Evolutionary conservation across 768 basidiomycete species (phyloP).

Genomic region (Lactarius deliciosus): DNA sequence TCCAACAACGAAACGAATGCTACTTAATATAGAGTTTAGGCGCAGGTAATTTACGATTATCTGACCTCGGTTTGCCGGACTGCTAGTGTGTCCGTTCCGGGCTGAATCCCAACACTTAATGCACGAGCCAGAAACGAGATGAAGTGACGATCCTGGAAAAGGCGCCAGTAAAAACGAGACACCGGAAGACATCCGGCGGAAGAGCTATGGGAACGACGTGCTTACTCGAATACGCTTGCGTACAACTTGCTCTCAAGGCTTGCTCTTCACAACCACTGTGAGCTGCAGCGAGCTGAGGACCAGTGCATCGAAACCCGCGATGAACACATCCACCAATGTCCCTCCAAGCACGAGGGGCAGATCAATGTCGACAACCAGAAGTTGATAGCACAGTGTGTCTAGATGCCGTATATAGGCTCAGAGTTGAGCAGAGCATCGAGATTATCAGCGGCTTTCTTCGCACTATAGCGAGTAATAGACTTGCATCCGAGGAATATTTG

Average conservation of each 20-base stretch:
- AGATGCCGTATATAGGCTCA: slow-evolving; percentile 60
- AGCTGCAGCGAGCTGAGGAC: slow-evolving; percentile 69
- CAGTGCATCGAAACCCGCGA: slow-evolving; percentile 67
- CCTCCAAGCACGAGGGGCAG: slow-evolving; percentile 86
- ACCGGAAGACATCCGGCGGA: no score
- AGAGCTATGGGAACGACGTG: slow-evolving; percentile 21
- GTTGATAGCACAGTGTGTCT: slow-evolving; percentile 63
- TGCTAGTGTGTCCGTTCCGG: no score
- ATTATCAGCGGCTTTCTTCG: slow-evolving; percentile 62
- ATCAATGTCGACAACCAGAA: slow-evolving; percentile 72
- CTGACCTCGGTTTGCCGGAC: no score
- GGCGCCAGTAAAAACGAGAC: background rate
- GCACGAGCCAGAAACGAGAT: slow-evolving; percentile 81
- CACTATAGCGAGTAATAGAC: slow-evolving; percentile 37
- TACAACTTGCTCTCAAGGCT: slow-evolving; percentile 50
- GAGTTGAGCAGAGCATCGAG: slow-evolving; percentile 63
- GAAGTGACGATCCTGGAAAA: slow-evolving; percentile 64
- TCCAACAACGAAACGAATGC: no score
- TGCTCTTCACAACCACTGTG: slow-evolving; percentile 63
- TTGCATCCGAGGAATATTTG: slow-evolving; percentile 38
- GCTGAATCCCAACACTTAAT: slow-evolving; percentile 43
- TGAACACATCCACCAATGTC: slow-evolving; percentile 78
- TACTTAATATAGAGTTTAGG: no score
- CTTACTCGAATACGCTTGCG: slow-evolving; percentile 88
- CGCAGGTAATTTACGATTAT: no score